Evolutionary conservation across 2,329 filamentous ascomycete genomes (phyloP).

Genomic region (Karstenula rhodostoma): DNA sequence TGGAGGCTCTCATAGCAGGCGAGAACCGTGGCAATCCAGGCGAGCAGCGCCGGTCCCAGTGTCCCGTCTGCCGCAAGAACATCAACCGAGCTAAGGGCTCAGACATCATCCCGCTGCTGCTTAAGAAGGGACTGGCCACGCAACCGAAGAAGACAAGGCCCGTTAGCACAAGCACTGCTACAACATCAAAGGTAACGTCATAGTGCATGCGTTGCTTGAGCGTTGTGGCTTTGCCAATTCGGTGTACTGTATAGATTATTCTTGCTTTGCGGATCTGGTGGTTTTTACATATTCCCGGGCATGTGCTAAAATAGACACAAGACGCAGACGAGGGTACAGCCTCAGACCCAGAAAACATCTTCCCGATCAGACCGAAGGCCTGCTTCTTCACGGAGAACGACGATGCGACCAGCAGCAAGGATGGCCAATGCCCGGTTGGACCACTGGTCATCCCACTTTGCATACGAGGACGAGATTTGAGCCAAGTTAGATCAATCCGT

Average conservation of each 20-base stretch:
- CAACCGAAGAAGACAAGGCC: conserved; percentile 41
- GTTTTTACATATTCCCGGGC: neutral
- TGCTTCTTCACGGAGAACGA: neutral
- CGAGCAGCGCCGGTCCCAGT: conserved; percentile 54
- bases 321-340: neutral
- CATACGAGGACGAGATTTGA: neutral
- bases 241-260: neutral
- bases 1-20: conserved; percentile 65
- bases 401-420: neutral
- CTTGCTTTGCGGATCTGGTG: no score
- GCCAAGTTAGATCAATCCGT: neutral
- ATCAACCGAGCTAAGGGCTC: conserved; percentile 50
- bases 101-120: conserved; percentile 53
- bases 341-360: neutral
- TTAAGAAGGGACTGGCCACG: conserved; percentile 50
- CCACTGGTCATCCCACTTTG: neutral
- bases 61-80: conserved; percentile 58
- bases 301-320: neutral
- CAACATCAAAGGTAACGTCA: conserved; percentile 20
- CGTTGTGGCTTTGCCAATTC: neutral
- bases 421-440: neutral
- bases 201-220: conserved; percentile 6
- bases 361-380: neutral
- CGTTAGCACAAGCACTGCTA: conserved; percentile 16
- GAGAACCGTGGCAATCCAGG: conserved; percentile 59